Conservation (phyloP, 345 rosid genomes). For the Corymbia maculata region DNA sequence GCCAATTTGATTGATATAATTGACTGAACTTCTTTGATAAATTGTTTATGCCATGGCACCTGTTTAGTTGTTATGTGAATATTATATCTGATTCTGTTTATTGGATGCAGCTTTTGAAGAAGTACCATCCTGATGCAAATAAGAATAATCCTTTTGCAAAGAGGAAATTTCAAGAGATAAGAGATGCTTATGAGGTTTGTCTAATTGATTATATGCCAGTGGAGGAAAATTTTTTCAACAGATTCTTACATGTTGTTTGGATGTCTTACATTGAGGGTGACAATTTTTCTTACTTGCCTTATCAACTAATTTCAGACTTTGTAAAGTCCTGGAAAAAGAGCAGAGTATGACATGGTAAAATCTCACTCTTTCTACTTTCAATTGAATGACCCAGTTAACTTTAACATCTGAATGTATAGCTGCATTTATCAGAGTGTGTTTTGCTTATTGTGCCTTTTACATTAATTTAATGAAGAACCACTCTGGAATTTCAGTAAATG, state of each 20-base stretch:
- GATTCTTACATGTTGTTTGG: no score
- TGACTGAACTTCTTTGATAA: neutral
- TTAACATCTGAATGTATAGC: neutral
- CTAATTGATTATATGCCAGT: neutral
- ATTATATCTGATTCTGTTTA: neutral
- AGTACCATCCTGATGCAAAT: constrained; percentile 90
- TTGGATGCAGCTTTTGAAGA: constrained; percentile 70
- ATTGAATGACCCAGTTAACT: neutral
- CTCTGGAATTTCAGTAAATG: constrained; percentile 21
- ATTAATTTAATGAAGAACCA: constrained; percentile 19
- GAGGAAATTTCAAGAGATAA: constrained; percentile 72
- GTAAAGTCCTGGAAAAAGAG: constrained; percentile 53
- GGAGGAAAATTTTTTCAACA: no score
- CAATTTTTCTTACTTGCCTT: neutral
- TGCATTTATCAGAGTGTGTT: neutral
- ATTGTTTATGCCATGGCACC: neutral
- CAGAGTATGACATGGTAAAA: constrained; percentile 52
- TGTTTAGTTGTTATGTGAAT: neutral
- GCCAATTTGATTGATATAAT: neutral
- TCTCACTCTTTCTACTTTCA: neutral
- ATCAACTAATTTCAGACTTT: constrained; percentile 34
- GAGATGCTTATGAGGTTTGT: constrained; percentile 80
- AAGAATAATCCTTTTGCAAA: constrained; percentile 74
- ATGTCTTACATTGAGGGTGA: neutral
- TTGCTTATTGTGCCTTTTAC: neutral